Percentiles rank a stretch among this genome's conserved stretches.
These are phyloP conservation scores for Ilex asprella DNA, from an alignment of 257 asterid genomes.

Conservation along the genomic window DNA sequence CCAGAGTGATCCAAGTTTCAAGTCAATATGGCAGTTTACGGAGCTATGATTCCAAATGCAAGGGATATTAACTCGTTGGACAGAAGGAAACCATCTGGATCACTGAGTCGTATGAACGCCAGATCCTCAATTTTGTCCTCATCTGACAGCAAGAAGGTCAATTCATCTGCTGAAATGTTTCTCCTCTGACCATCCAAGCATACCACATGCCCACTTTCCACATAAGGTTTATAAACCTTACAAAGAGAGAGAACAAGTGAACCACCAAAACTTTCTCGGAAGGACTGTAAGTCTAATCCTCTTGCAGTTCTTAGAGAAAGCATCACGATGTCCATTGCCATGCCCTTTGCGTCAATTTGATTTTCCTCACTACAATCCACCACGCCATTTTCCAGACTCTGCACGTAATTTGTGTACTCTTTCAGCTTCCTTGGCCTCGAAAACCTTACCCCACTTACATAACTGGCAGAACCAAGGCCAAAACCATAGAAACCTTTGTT, in stretches of 20 bases:
- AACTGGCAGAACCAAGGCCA: constrained; percentile 91
- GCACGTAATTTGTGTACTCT: constrained; percentile 58
- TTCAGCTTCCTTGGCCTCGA: constrained; percentile 84
- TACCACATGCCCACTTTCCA: constrained; percentile 63
- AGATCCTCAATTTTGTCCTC: constrained; percentile 21
- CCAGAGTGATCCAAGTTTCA: too few relatives aligned
- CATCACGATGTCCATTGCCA: constrained; percentile 77
- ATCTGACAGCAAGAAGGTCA: constrained; percentile 20
- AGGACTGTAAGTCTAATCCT: constrained; percentile 76
- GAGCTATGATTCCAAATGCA: constrained; percentile 51
- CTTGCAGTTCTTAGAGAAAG: constrained; percentile 74
- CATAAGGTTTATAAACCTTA: constrained; percentile 44
- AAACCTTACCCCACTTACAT: constrained; percentile 53
- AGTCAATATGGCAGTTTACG: constrained; percentile 19
- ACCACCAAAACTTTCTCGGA: constrained; percentile 56
- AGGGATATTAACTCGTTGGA: constrained; percentile 90
- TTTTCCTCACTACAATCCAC: constrained; percentile 16
- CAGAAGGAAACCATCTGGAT: constrained; percentile 84
- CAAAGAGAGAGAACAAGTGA: constrained; percentile 42
- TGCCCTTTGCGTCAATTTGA: constrained; percentile 38
- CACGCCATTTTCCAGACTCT: constrained; percentile 44
- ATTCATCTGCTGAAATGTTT: constrained; percentile 34
- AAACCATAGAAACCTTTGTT: constrained; percentile 70
- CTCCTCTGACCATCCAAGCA: constrained; percentile 50
- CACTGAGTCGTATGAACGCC: constrained; percentile 63